Percentiles rank a stretch among this genome's conserved stretches.
Conservation (phyloP, 2,329 filamentous ascomycete species). For the Drechslera avenae region DNA sequence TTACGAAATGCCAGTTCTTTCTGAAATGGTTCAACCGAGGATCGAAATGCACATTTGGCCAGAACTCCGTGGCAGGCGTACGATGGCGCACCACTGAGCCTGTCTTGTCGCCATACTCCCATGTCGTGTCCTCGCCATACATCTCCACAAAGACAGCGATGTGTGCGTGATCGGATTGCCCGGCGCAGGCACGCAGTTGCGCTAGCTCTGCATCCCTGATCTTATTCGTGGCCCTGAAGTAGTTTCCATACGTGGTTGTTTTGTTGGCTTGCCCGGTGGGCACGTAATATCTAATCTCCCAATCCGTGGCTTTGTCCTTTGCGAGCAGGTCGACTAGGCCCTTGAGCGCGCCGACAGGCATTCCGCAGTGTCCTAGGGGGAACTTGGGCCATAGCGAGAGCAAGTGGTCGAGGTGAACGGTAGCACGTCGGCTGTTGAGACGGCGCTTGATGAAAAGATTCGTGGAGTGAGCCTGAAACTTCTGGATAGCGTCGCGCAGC, state of each 20-base stretch:
- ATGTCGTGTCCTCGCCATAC: constrained; percentile 3
- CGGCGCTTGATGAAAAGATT: background rate
- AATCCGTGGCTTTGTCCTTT: constrained; percentile 7
- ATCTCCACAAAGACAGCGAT: constrained; percentile 2
- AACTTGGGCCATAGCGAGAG: constrained; percentile 8
- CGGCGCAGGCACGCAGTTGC: background rate
- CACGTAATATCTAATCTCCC: constrained; percentile 6
- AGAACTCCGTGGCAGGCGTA: constrained; percentile 3
- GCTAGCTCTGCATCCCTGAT: background rate
- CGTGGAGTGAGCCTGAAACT: background rate
- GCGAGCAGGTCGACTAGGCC: constrained; percentile 2
- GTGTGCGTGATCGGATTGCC: background rate
- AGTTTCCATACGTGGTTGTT: too few relatives aligned
- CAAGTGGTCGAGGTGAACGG: constrained; percentile 9
- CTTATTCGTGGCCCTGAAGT: too few relatives aligned
- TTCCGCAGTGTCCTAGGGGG: too few relatives aligned
- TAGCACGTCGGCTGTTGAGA: background rate
- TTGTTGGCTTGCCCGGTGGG: constrained; percentile 2
- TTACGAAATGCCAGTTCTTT: too few relatives aligned
- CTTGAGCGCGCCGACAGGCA: background rate
- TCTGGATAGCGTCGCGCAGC: background rate
- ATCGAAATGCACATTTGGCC: constrained; percentile 8
- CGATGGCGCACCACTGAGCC: constrained; percentile 1
- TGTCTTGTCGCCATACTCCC: background rate
- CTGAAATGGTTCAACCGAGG: background rate